Evolutionary conservation across 768 basidiomycete genomes (phyloP).

Genomic region (Podaxis carcinomalis): DNA sequence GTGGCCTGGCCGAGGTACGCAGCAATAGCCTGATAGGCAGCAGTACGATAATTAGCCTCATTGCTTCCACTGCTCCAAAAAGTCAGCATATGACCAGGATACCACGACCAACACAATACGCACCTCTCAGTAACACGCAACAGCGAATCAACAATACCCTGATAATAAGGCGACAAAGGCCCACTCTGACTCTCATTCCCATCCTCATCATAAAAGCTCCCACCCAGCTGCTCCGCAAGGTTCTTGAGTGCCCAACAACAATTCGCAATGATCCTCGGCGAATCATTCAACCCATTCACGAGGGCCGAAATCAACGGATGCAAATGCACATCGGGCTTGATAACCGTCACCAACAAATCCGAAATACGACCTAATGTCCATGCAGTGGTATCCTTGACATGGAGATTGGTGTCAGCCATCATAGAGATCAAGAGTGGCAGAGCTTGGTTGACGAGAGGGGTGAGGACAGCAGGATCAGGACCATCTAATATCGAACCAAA

Average conservation of each 20-base stretch:
- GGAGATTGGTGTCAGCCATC: constrained; percentile 82
- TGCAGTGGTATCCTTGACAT: constrained; percentile 95
- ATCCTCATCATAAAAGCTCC: constrained; percentile 63
- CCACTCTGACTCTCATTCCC: constrained; percentile 50
- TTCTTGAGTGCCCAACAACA: constrained; percentile 98
- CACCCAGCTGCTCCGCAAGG: constrained; percentile 82
- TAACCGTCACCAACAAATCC: constrained; percentile 78
- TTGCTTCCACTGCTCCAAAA: constrained; percentile 56
- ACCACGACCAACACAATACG: constrained; percentile 16
- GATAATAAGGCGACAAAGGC: constrained; percentile 84
- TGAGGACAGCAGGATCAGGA: constrained; percentile 83
- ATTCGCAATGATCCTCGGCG: constrained; percentile 83
- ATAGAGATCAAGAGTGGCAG: constrained; percentile 91
- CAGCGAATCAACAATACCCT: constrained; percentile 80
- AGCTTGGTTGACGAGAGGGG: constrained; percentile 90
- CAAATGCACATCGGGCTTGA: constrained; percentile 87
- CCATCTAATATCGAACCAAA: constrained; percentile 98
- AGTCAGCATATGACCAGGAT: constrained; percentile 11
- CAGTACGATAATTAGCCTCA: constrained; percentile 89
- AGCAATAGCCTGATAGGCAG: constrained; percentile 94
- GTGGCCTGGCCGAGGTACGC: constrained; percentile 81
- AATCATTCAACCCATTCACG: constrained; percentile 75
- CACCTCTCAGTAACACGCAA: constrained; percentile 86
- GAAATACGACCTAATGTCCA: constrained; percentile 98
- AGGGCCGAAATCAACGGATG: constrained; percentile 80